Conservation (phyloP, 768 basidiomycete genomes). For the Psilocybe sp. region DNA sequence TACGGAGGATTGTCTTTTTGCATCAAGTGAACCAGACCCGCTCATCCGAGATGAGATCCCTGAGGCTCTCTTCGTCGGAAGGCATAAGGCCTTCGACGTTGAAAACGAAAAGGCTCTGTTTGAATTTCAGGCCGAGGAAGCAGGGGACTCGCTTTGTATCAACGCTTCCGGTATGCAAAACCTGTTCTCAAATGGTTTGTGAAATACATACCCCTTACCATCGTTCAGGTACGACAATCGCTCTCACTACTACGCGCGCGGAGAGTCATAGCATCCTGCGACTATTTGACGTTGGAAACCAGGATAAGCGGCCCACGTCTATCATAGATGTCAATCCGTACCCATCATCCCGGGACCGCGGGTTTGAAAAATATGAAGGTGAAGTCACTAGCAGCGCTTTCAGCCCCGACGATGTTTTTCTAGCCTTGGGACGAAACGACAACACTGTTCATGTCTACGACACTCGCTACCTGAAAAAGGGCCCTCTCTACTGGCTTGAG, state of each 20-base stretch:
- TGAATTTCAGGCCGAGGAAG: constrained; percentile 42
- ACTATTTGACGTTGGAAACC: constrained; percentile 49
- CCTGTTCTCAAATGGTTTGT: neutral
- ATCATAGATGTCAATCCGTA: constrained; percentile 35
- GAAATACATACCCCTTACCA: neutral
- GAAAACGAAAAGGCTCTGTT: constrained; percentile 18
- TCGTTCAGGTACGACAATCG: constrained; percentile 27
- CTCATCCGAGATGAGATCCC: constrained; percentile 17
- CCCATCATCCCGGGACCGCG: constrained; percentile 6
- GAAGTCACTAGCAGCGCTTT: constrained; percentile 51
- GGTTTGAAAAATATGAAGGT: constrained; percentile 19
- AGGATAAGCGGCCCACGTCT: constrained; percentile 22
- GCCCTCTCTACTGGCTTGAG: constrained; percentile 44
- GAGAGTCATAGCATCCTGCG: constrained; percentile 35
- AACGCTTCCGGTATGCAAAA: constrained; percentile 38
- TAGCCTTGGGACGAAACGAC: constrained; percentile 60
- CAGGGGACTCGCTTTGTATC: constrained; percentile 52
- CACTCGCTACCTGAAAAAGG: constrained; percentile 44
- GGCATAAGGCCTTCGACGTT: constrained; percentile 52
- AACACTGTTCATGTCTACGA: constrained; percentile 64
- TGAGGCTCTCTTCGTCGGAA: constrained; percentile 27
- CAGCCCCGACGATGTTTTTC: constrained; percentile 59
- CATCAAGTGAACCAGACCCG: constrained; percentile 44
- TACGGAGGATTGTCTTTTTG: constrained; percentile 43
- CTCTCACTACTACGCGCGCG: constrained; percentile 29